Evolutionary conservation across 768 basidiomycete genomes (phyloP), one percentile per base, ranked within the genome.

Genomic region (Cystobasidium tubakii): DNA sequence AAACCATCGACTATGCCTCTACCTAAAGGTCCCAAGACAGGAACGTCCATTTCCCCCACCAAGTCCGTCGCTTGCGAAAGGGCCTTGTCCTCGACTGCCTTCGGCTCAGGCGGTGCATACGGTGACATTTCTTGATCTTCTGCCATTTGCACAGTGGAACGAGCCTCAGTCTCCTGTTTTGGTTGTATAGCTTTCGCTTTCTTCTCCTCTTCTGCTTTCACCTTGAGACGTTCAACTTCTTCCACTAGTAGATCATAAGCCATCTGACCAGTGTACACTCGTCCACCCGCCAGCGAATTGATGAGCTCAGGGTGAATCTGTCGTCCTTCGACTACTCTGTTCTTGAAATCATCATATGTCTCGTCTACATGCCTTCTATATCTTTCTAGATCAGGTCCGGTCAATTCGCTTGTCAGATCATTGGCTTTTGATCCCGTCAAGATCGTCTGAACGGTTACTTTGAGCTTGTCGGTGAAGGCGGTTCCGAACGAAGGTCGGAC

Each of bases 271-370:
- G 70, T 75, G 36, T 65, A 73, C 19, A 80, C 79, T 36, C 78
- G 57, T 10, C 79, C 79, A 9, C 79, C 79, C 23, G 79, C 79
- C 25, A 80, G 74, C 1, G 34, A 39, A 42, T 80, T 76, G 25
- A 80, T 76, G 50, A 76, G 64, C n/a, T 77, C 76, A 1, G 44
- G 43, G 23, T 55, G 29, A 25, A 80, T 75, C n/a, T 70, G 75
- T 10, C 79, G 42, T 4, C 79, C 78, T 0, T 73, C 67, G 54
- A 75, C 75, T 0, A 80, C 79, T 0, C 76, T 57, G 17, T 43
- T n/a, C 72, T 78, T 77, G 73, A 80, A 80, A 36, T 75, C 73
- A 15, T 42, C 73, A 66, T 80, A 80, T 73, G 77, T 79, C 39
- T 73, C 75, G 64, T 80, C 79, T 21, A 79, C 75, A 57, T 74